Base-by-base conservation (phyloP, 805 yeast species). In the Komagataella ulmi region DNA sequence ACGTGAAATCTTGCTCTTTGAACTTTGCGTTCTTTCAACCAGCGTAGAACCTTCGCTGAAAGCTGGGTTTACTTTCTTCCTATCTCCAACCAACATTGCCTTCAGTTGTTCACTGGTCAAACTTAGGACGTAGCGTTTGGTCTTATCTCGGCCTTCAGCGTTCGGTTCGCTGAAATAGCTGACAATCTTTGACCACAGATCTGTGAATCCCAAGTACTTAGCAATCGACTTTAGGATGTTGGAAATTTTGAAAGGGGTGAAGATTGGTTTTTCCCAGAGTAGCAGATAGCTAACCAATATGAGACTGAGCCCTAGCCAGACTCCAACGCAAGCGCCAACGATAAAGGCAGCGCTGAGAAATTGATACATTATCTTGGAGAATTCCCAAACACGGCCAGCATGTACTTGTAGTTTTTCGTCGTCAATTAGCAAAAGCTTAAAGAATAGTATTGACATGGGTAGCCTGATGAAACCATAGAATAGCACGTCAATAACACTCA, bases 241-340 rank as follows among this genome's bases (percentile, higher is more conserved):
- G n/a, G 40, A 30, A 6, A 30, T 10, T 10, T 30, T 10, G 14
- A 30, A 30, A 30, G 40, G 40, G 6, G n/a, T 30, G 40, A 30
- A 30, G 6, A 14, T 30, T 30, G 40, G 40, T 30, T 30, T 30
- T 5, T 30, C 40, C 40, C 40, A 30, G 2, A 30, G 40, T 30
- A 30, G 40, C 40, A 30, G 14, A 12, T 30, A 30, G 14, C 40
- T 30, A 30, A 30, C 40, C 40, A 30, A 8, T 30, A 30, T 30
- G 40, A 30, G 40, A 14, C 40, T 10, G 40, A 14, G 14, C 12
- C 40, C 40, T 2, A 30, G 14, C n/a, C 40, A 30, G n/a, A 58
- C 3, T 2, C 66, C 67, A 36, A 55, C 49, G 6, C 52, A 12
- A 19, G 58, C 18, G 0, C 67, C 67, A 40, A 58, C 46, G 3